phyloP scores from a whole-genome alignment of 371 early-diverging fungal species.

The Lichtheimia ornata region DNA sequence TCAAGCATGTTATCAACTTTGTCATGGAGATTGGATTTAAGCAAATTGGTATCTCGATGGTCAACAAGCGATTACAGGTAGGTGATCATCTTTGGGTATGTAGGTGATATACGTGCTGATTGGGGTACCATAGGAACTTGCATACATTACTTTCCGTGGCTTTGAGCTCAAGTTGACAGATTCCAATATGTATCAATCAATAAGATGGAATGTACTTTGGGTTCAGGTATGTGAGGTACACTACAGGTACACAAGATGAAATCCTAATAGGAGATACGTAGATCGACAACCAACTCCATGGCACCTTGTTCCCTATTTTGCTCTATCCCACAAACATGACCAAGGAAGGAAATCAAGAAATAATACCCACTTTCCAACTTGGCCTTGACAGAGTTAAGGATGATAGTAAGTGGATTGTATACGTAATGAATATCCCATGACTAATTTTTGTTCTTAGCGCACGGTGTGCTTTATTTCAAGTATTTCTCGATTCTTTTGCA shows the following conservation, averaged over 20 bases:
- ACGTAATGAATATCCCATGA: background rate
- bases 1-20: conserved; percentile 39
- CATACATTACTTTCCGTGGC: conserved; percentile 72
- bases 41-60: conserved; percentile 77
- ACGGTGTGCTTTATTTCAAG: conserved; percentile 83
- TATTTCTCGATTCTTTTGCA: conserved; percentile 81
- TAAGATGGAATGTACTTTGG: conserved; percentile 73
- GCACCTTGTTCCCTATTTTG: conserved; percentile 76
- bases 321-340: conserved; percentile 81
- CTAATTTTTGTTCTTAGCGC: conserved; percentile 34
- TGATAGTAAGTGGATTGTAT: conserved; percentile 39
- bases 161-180: conserved; percentile 69
- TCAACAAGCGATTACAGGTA: conserved; percentile 53
- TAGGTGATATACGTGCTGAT: conserved; percentile 1
- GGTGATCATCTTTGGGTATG: background rate
- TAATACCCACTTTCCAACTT: conserved; percentile 58
- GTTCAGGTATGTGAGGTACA: conserved; percentile 55
- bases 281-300: conserved; percentile 86
- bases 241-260: background rate
- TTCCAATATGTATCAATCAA: conserved; percentile 64
- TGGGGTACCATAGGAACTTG: conserved; percentile 61
- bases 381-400: conserved; percentile 74
- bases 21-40: conserved; percentile 44
- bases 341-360: conserved; percentile 52
- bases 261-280: conserved; percentile 13